Percentiles rank a stretch among this genome's conserved stretches.
These are phyloP conservation scores for Arthromyces matolae DNA, from an alignment of 768 basidiomycete species.

Conservation along the genomic window DNA sequence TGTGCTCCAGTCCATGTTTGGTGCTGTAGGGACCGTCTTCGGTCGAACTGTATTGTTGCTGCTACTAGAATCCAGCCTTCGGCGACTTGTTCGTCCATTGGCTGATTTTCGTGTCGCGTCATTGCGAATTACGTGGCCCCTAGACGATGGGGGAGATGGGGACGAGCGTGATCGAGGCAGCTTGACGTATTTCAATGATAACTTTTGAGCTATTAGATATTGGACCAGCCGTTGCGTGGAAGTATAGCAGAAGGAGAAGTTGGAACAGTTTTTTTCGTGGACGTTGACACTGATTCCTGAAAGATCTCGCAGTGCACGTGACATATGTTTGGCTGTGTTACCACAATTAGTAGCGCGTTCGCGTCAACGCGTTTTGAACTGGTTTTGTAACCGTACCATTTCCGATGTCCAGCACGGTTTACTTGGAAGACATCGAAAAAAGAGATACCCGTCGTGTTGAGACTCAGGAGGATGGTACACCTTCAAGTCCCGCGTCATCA, in stretches of 20 bases:
- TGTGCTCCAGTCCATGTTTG: slow-evolving; percentile 69
- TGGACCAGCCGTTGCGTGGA: slow-evolving; percentile 1
- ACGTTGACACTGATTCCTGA: slow-evolving; percentile 1
- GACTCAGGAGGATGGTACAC: slow-evolving; percentile 8
- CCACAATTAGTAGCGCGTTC: background rate
- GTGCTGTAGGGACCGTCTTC: slow-evolving; percentile 16
- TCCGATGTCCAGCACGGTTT: slow-evolving; percentile 28
- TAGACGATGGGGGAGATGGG: slow-evolving; percentile 66
- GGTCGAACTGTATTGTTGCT: slow-evolving; percentile 22
- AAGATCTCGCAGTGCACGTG: slow-evolving; percentile 8
- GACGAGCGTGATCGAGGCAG: slow-evolving; percentile 81
- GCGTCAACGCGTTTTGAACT: too few relatives aligned
- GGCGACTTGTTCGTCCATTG: slow-evolving; percentile 33
- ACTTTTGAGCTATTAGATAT: background rate
- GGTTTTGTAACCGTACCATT: too few relatives aligned
- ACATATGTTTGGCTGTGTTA: slow-evolving; percentile 13
- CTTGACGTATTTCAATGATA: slow-evolving; percentile 35
- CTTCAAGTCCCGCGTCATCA: slow-evolving; percentile 4
- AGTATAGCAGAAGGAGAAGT: background rate
- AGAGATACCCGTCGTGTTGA: slow-evolving; percentile 1
- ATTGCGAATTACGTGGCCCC: slow-evolving; percentile 46
- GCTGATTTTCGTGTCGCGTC: slow-evolving; percentile 40
- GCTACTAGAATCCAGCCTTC: slow-evolving; percentile 30
- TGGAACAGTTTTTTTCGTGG: too few relatives aligned
- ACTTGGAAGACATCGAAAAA: slow-evolving; percentile 43